Conservation (phyloP, 1,284 basidiomycete species). For the Trichosporon faecale region DNA sequence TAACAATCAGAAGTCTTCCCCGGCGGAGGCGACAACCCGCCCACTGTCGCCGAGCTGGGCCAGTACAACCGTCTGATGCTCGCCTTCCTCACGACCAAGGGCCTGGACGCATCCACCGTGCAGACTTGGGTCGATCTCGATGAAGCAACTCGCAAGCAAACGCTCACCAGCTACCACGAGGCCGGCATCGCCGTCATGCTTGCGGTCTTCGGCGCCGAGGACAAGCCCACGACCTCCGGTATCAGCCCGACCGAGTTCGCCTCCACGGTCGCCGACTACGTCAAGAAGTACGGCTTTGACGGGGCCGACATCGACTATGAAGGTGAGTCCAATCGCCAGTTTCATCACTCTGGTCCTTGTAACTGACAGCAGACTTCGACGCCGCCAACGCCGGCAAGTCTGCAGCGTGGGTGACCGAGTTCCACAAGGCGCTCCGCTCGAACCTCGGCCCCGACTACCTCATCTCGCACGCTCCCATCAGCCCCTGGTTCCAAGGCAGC, state of each 20-base stretch:
- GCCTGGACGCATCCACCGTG: slow-evolving; percentile 22
- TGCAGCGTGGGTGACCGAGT: slow-evolving; percentile 44
- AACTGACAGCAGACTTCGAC: slow-evolving; percentile 17
- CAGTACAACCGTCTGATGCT: slow-evolving; percentile 53
- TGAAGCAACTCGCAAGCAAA: background rate
- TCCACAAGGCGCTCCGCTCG: slow-evolving; percentile 42
- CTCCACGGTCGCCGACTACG: slow-evolving; percentile 39
- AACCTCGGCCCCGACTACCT: slow-evolving; percentile 39
- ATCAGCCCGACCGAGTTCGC: slow-evolving; percentile 10
- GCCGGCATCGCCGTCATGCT: slow-evolving; percentile 40
- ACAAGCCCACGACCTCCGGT: slow-evolving; percentile 23
- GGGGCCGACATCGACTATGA: slow-evolving; percentile 57
- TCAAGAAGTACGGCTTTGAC: slow-evolving; percentile 53
- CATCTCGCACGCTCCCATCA: slow-evolving; percentile 48
- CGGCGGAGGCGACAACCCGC: background rate
- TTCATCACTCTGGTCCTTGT: too few species aligned
- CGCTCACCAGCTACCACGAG: slow-evolving; percentile 48
- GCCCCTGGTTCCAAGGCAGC: slow-evolving; percentile 45
- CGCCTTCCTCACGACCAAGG: slow-evolving; percentile 43
- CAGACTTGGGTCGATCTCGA: slow-evolving; percentile 10
- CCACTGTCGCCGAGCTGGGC: slow-evolving; percentile 4
- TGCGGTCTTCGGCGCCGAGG: slow-evolving; percentile 18
- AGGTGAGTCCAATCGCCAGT: background rate
- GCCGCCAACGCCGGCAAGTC: slow-evolving; percentile 44
- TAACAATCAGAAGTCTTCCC: slow-evolving; percentile 22